A percentile compares a stretch with the other conserved stretches of the same genome.
phyloP scores from a whole-genome alignment of 352 stramenopile genomes.

The Thraustotheca clavata region DNA sequence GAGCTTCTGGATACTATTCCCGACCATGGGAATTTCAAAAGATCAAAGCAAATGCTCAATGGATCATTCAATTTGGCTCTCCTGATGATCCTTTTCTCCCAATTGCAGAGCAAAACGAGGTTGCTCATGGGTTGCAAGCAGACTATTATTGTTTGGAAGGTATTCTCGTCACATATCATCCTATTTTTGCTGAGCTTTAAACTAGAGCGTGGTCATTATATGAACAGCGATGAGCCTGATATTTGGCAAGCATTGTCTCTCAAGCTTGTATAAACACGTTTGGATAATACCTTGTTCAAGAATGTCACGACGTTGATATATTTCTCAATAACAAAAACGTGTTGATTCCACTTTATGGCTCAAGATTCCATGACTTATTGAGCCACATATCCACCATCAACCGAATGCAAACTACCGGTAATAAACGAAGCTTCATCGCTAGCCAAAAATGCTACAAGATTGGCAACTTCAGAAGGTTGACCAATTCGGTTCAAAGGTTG shows the following conservation, averaged over 20 bases:
- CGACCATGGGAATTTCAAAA: constrained; percentile 28
- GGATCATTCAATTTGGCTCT: constrained; percentile 54
- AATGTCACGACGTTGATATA: too few relatives aligned
- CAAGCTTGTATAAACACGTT: too few relatives aligned
- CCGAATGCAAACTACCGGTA: constrained; percentile 72
- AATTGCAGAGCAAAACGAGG: constrained; percentile 36
- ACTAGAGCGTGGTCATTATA: constrained; percentile 16
- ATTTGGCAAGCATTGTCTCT: constrained; percentile 12
- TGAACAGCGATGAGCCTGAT: not conserved
- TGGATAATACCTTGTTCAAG: too few relatives aligned
- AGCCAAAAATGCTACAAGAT: constrained; percentile 71
- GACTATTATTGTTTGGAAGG: constrained; percentile 18
- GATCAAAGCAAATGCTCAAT: constrained; percentile 46
- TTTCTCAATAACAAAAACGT: too few relatives aligned
- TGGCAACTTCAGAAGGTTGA: constrained; percentile 54
- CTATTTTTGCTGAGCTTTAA: not conserved
- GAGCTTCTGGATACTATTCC: constrained; percentile 55
- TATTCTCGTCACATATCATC: not conserved
- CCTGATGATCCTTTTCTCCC: constrained; percentile 68
- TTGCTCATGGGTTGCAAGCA: constrained; percentile 33
- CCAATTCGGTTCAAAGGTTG: constrained; percentile 53
- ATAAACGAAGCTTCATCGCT: constrained; percentile 79
- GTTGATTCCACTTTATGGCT: too few relatives aligned
- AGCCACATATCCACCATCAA: constrained; percentile 59
- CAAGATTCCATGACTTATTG: constrained; percentile 8